Conservation (phyloP, 192 early-diverging fungal genomes). For the Coemansia erecta region DNA sequence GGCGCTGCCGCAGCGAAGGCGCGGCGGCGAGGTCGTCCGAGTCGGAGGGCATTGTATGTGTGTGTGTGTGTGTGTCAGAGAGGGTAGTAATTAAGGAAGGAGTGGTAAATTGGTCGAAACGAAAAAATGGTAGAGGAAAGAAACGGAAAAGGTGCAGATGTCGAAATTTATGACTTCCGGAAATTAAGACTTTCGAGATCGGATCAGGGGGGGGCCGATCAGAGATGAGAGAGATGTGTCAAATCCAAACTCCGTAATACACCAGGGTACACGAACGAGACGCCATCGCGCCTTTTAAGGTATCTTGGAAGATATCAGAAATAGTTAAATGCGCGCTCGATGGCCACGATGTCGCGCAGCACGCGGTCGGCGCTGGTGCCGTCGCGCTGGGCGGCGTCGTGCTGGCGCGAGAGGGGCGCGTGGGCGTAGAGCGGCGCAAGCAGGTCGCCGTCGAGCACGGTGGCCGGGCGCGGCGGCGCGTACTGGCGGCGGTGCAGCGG, state of each 20-base stretch:
- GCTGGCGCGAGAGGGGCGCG: conserved; percentile 66
- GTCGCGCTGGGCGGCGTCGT: conserved; percentile 85
- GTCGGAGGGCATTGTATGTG: conserved; percentile 3
- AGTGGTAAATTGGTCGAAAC: not conserved
- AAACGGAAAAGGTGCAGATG: not conserved
- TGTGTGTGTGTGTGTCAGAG: not conserved
- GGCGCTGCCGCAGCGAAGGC: conserved; percentile 20
- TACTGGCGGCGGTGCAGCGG: conserved; percentile 64
- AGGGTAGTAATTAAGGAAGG: not conserved
- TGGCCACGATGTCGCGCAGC: conserved; percentile 37
- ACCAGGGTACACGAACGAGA: no score
- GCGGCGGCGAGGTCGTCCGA: not conserved
- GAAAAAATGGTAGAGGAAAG: not conserved
- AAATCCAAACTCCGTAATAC: no score
- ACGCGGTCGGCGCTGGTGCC: conserved; percentile 81
- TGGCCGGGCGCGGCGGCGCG: conserved; percentile 66
- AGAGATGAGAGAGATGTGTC: no score
- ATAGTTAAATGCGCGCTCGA: conserved; percentile 23
- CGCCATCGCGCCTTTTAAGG: not conserved
- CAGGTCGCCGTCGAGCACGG: conserved; percentile 84
- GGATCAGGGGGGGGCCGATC: no score
- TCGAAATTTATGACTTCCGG: no score
- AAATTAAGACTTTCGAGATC: no score
- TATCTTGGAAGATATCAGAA: not conserved
- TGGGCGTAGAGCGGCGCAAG: conserved; percentile 67